Conservation (phyloP, 176 grass and related monocot genomes). For the Hordeum marinum region DNA sequence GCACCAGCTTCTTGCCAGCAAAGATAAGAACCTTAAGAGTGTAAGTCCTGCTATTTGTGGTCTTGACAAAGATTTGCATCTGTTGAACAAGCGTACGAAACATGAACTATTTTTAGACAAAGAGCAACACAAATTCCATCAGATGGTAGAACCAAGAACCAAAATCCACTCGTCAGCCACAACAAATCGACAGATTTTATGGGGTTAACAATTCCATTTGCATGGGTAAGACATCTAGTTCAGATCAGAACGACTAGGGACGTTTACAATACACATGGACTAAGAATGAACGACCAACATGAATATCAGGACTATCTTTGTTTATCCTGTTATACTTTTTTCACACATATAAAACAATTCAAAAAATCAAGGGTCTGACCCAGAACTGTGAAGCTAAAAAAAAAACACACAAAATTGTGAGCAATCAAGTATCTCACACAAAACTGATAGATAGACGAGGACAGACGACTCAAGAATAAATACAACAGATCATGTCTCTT, state of each 20-base stretch:
- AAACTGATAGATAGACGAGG: too few relatives aligned
- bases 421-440: too few relatives aligned
- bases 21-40: neutral
- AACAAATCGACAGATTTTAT: neutral
- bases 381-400: too few relatives aligned
- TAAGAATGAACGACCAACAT: neutral
- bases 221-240: neutral
- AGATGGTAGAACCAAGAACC: neutral
- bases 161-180: neutral
- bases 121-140: neutral
- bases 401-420: too few relatives aligned
- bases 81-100: neutral
- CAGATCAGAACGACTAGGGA: neutral
- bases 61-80: neutral
- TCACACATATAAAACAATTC: neutral
- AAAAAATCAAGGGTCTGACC: too few relatives aligned
- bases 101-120: neutral
- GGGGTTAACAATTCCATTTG: neutral
- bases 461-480: too few relatives aligned
- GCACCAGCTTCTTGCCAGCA: neutral
- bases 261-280: neutral
- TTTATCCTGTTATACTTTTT: neutral
- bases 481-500: too few relatives aligned
- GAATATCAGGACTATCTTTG: neutral
- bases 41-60: neutral